Evolutionary conservation across 2,329 filamentous ascomycete species (phyloP), one percentile per base, ranked within the genome.

Genomic region (Chrysoporthe deuterocubensis): DNA sequence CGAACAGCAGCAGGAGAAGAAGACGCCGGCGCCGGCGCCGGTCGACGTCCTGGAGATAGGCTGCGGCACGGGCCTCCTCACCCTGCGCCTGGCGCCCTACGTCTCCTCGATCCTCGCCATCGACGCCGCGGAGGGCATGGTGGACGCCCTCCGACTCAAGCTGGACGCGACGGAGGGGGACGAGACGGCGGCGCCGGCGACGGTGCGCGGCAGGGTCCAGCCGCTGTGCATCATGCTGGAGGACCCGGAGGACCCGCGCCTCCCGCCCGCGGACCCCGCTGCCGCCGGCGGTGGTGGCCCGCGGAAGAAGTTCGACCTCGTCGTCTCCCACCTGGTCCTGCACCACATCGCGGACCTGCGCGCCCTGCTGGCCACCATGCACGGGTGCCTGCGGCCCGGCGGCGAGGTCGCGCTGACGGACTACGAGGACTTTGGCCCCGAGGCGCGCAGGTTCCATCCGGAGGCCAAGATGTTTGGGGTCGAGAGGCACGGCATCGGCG

Each of bases 61-160:
- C 64, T 86, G 84, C 71, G 85, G 85, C 61, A 88, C 85, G 4
- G 85, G 85, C 9, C 80, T 87, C 0, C 79, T 88, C 34, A 84
- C 83, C 11, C 78, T 85, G 59, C 77, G 76, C 9, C 76, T 87
- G 2, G 81, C 85, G 0, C 84, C 85, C 0, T 75, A 81, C 43
- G 81, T 83, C 5, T 79, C 78, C 54, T 78, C 77, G 8, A 73
- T 88, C 5, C 80, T 85, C 2, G 85, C 85, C 54, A 79, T 88
- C 26, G 86, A 89, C 70, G 81, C 84, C 0, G 82, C 85, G 2
- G 73, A 79, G 18, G 85, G 84, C 63, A 89, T 88, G 86, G 83
- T 88, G 43, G 77, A 79, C 2, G 83, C 82, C 0, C 80, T 88
- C 59, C 73, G 77, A 18, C 63, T 74, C 1, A 87, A 87, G 72